Base-by-base conservation (phyloP, 169 alveolate genomes). In the Plasmodium vinckei region DNA sequence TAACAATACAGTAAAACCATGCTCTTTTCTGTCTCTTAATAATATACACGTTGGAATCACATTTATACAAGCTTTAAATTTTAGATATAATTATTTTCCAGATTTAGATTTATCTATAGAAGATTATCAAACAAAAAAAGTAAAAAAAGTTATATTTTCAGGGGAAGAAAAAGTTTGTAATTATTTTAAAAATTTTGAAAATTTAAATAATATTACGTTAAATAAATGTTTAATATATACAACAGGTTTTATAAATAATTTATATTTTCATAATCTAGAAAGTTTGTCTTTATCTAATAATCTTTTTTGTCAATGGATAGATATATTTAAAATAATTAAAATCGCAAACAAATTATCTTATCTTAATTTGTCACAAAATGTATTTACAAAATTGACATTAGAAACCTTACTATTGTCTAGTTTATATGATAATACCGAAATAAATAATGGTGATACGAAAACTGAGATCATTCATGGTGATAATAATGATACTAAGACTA, bases 11-110 rank as follows among this genome's bases (percentile, higher is more conserved):
- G 46, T 46, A 47, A 51, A 9, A 46, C 90, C 84, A 12, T 82
- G 90, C 63, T 82, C 90, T 13, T 82, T 82, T 27, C 10, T 82
- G 60, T 44, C 90, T n/a, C 10, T 82, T 15, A 71, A 82, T 19
- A 82, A 82, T 54, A 53, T 82, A 65, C 82, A 82, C 72, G 65
- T 82, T 12, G 90, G 90, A 27, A 65, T 82, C 6, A 82, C 90
- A 13, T 82, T 82, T 9, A 39, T 67, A 9, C 90, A 82, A 67
- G 90, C 90, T 12, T 23, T 82, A 39, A 19, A 65, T 15, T 82
- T 82, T 42, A 39, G 90, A 21, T 82, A 82, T 47, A 82, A 19
- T 54, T 82, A 82, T 53, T 67, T 65, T 47, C 59, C 90, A 3
- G 90, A 82, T 10, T 65, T 71, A 23, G 90, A 82, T 67, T 27